phyloP scores from a whole-genome alignment of 1,139 yeast species.

The Zhuliangozyma blackwelliae region DNA sequence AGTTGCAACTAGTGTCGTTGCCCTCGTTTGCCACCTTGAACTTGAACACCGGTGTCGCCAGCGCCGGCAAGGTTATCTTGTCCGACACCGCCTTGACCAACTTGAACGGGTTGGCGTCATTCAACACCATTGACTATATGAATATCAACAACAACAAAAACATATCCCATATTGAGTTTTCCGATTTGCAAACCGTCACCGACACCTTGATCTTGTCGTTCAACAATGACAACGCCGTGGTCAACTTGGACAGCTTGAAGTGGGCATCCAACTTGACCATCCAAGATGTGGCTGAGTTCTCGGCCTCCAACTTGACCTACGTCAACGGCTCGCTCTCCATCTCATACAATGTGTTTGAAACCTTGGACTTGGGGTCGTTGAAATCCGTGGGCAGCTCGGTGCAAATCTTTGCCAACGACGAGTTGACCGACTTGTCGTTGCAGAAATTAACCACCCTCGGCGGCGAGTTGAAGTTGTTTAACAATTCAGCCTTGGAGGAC shows the following conservation, averaged over 20 bases:
- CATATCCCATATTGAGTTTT: slow-evolving; percentile 33
- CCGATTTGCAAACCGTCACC: slow-evolving; percentile 29
- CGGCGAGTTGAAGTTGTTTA: slow-evolving; percentile 42
- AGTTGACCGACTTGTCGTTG: slow-evolving; percentile 28
- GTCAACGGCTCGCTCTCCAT: slow-evolving; percentile 41
- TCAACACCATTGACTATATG: slow-evolving; percentile 31
- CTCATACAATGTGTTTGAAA: slow-evolving; percentile 39
- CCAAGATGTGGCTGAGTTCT: slow-evolving; percentile 35
- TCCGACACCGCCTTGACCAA: slow-evolving; percentile 43
- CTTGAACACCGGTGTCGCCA: slow-evolving; percentile 34
- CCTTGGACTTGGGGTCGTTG: slow-evolving; percentile 28
- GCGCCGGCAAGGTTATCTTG: slow-evolving; percentile 30
- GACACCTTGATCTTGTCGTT: slow-evolving; percentile 39
- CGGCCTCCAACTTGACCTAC: slow-evolving; percentile 30
- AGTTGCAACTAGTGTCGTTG: slow-evolving; percentile 37
- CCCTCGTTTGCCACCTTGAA: slow-evolving; percentile 40
- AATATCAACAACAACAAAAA: slow-evolving; percentile 46
- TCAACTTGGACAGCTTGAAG: slow-evolving; percentile 32
- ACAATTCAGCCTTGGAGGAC: slow-evolving; percentile 39
- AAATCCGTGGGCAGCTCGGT: slow-evolving; percentile 37
- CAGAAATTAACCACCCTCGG: slow-evolving; percentile 32
- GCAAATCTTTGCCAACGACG: slow-evolving; percentile 42
- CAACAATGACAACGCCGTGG: slow-evolving; percentile 40
- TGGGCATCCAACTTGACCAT: slow-evolving; percentile 46
- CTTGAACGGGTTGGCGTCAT: slow-evolving; percentile 33